phyloP scores from a whole-genome alignment of 768 basidiomycete genomes.

The Xerocomus potaroensis region DNA sequence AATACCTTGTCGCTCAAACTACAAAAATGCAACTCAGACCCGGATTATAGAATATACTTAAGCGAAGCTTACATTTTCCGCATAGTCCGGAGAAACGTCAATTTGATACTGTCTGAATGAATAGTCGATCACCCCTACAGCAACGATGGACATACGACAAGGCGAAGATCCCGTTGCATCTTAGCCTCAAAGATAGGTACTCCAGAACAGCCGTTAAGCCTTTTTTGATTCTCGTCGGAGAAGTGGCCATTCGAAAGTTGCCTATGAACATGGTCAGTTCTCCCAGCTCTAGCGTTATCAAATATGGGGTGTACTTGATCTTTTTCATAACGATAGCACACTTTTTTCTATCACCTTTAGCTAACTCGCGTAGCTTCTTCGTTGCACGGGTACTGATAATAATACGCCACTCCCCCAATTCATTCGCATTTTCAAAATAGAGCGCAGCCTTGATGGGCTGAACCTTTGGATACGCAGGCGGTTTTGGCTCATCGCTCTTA shows the following conservation, averaged over 20 bases:
- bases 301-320: constrained; percentile 45
- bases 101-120: constrained; percentile 41
- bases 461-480: constrained; percentile 41
- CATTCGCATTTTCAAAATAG: constrained; percentile 54
- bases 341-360: constrained; percentile 41
- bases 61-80: constrained; percentile 22
- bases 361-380: constrained; percentile 45
- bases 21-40: constrained; percentile 6
- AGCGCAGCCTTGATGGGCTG: constrained; percentile 60
- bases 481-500: constrained; percentile 3
- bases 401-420: constrained; percentile 64
- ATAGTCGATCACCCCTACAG: background rate
- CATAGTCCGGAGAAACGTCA: constrained; percentile 42
- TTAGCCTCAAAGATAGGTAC: constrained; percentile 68
- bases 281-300: background rate
- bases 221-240: constrained; percentile 64
- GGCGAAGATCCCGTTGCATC: constrained; percentile 48
- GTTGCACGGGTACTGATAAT: constrained; percentile 52
- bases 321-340: constrained; percentile 64
- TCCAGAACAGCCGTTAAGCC: constrained; percentile 42
- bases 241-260: constrained; percentile 69
- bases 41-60: background rate
- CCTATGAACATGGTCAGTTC: constrained; percentile 30
- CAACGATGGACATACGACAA: constrained; percentile 39
- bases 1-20: constrained; percentile 40